These are phyloP conservation scores for Phaseolus coccineus DNA, from an alignment of 331 rosid species.

Conservation along the genomic window DNA sequence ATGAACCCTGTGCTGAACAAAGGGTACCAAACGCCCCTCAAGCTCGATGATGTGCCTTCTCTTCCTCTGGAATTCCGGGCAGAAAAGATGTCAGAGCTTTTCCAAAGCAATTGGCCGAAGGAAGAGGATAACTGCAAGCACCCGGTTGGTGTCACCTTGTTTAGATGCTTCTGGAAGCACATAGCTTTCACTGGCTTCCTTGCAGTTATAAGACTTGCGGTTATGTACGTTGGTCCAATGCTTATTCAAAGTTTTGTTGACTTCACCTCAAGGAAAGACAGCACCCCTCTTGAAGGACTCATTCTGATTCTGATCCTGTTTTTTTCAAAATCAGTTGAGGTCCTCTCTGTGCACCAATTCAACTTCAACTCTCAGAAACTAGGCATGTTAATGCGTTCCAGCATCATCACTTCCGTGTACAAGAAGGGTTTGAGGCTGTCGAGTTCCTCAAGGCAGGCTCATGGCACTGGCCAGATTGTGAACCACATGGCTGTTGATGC, in stretches of 20 bases:
- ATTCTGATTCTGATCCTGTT: constrained; percentile 65
- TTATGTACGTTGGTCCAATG: constrained; percentile 76
- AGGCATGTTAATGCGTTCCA: constrained; percentile 78
- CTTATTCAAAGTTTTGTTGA: constrained; percentile 75
- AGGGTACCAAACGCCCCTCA: constrained; percentile 72
- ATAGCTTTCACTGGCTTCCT: constrained; percentile 72
- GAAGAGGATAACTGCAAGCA: constrained; percentile 67
- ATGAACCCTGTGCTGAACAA: constrained; percentile 75
- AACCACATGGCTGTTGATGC: constrained; percentile 96
- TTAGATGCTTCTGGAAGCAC: constrained; percentile 80
- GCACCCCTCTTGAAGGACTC: constrained; percentile 68
- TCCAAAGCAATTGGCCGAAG: constrained; percentile 77
- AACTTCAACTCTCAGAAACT: constrained; percentile 78
- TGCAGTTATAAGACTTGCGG: constrained; percentile 61
- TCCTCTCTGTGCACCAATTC: constrained; percentile 72
- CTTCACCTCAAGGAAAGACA: constrained; percentile 65
- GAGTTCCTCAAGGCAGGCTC: constrained; percentile 78
- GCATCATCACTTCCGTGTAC: constrained; percentile 74
- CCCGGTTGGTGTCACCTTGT: constrained; percentile 68
- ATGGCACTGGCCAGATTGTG: constrained; percentile 87
- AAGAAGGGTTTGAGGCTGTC: constrained; percentile 75
- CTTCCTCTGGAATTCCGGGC: constrained; percentile 71
- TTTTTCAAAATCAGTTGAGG: constrained; percentile 71
- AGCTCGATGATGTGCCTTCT: constrained; percentile 70
- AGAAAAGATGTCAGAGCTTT: constrained; percentile 68